Evolutionary conservation across 306 rosid species (phyloP), one percentile per base, ranked within the genome.

Genomic region (Chamaecrista fasciculata): DNA sequence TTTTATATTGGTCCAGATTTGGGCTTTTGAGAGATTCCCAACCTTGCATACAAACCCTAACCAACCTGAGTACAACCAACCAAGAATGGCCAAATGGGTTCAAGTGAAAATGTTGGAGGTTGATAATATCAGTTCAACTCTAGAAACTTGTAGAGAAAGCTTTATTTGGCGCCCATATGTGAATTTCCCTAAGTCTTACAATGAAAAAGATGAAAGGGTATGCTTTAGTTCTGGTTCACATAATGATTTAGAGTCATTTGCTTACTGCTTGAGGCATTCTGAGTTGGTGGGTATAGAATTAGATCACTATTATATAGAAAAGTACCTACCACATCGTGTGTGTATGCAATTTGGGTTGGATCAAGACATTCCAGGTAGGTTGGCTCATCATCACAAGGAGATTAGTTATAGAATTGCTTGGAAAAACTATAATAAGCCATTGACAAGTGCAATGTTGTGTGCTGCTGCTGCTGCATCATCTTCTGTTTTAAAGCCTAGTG

Each of bases 271-370:
- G 67, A 71, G 76, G 52, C 48, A 61, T 18, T 70, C 71, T 40
- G 67, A 75, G 46, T 60, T 88, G 74, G 80, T 70, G 20, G 92
- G 90, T 2, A 19, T 82, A 14, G 75, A 33, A 33, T 33, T 33
- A 33, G 36, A 33, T 3, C 2, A 4, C 6, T 8, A 68, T 0
- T 49, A 19, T 43, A 21, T 47, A 16, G 84, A 76, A 76, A 65
- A 61, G 16, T 86, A 86, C 70, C 47, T 66, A 0, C 92, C 92
- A 1, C 82, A 86, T 20, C 63, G 87, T 0, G 89, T 87, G 39
- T 80, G 90, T 1, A 79, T 83, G 95, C 90, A 87, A 29, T 87
- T 91, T n/a, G 90, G 92, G 3, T 28, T 84, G 60, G 92, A 91
- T 62, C 90, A 84, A 48, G 86, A 84, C 59, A 55, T 88, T 63